Conservation (phyloP, 2,329 filamentous ascomycete genomes). For the Pyrenophora graminea region DNA sequence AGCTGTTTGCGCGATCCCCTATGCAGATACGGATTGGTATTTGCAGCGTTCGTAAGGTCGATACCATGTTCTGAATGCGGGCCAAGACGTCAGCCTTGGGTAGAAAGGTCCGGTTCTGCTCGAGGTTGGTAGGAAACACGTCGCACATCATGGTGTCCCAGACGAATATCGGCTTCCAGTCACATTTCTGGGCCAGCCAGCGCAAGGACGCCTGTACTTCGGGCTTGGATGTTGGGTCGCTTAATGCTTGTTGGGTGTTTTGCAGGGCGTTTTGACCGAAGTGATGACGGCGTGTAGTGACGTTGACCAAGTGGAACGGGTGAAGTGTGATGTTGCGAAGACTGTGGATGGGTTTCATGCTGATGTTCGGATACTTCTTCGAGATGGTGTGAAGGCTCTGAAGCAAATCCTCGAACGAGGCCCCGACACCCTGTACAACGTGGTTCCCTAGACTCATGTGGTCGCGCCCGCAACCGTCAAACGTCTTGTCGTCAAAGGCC, state of each 20-base stretch:
- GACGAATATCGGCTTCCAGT: conserved; percentile 40
- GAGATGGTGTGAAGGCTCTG: conserved; percentile 37
- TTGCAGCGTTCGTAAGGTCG: conserved; percentile 31
- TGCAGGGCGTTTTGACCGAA: conserved; percentile 23
- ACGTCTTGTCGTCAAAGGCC: conserved; percentile 43
- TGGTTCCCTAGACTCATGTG: conserved; percentile 42
- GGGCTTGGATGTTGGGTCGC: conserved; percentile 35
- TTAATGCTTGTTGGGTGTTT: conserved; percentile 14
- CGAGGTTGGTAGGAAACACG: conserved; percentile 43
- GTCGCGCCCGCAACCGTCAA: conserved; percentile 37
- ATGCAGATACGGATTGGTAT: conserved; percentile 44
- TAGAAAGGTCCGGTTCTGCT: conserved; percentile 32
- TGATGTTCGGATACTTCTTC: conserved; percentile 40
- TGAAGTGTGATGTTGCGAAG: conserved; percentile 38
- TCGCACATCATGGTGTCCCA: conserved; percentile 47
- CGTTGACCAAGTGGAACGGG: conserved; percentile 43
- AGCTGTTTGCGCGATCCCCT: conserved; percentile 35
- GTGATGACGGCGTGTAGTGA: conserved; percentile 36
- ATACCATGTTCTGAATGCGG: conserved; percentile 38
- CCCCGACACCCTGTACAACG: conserved; percentile 40
- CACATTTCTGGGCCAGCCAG: conserved; percentile 39
- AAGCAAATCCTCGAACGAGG: conserved; percentile 40
- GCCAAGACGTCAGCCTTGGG: conserved; percentile 39
- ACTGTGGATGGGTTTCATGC: conserved; percentile 34
- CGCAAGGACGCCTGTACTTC: conserved; percentile 40